Evolutionary conservation across 2,329 filamentous ascomycete species (phyloP).

Genomic region (Chaetomium sp.): DNA sequence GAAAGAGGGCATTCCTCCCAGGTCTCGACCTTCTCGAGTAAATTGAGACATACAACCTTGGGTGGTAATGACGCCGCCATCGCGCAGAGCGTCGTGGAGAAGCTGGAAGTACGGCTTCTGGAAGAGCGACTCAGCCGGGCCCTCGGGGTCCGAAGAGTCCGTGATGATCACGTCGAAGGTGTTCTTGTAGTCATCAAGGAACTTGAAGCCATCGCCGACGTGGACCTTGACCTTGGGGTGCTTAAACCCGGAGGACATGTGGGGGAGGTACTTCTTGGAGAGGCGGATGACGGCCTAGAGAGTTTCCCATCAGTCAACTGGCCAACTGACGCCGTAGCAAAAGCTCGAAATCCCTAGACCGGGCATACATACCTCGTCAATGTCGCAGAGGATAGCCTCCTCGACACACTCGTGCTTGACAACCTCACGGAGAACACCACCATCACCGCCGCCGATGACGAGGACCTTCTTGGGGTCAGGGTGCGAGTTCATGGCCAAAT

Average conservation of each 20-base stretch:
- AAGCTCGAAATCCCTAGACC: slow-evolving; percentile 14
- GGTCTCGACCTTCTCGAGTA: slow-evolving; percentile 37
- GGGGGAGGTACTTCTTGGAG: slow-evolving; percentile 94
- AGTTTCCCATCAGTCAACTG: neutral
- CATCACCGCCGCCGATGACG: slow-evolving; percentile 95
- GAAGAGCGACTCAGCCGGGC: slow-evolving; percentile 93
- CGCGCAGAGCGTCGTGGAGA: slow-evolving; percentile 78
- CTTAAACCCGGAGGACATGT: slow-evolving; percentile 87
- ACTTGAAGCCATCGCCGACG: slow-evolving; percentile 97
- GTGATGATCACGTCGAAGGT: slow-evolving; percentile 99
- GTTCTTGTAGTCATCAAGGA: slow-evolving; percentile 93
- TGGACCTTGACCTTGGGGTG: slow-evolving; percentile 91
- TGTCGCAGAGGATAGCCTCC: slow-evolving; percentile 95
- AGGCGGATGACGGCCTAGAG: slow-evolving; percentile 84
- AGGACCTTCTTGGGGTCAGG: slow-evolving; percentile 97
- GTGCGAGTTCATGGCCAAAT: slow-evolving; percentile 97
- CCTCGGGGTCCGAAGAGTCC: slow-evolving; percentile 95
- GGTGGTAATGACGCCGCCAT: slow-evolving; percentile 97
- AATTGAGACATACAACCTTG: slow-evolving; percentile 97
- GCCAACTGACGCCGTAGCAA: neutral
- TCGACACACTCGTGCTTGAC: slow-evolving; percentile 98
- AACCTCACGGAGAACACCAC: slow-evolving; percentile 93
- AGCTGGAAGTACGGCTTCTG: slow-evolving; percentile 99
- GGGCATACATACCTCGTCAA: slow-evolving; percentile 65
- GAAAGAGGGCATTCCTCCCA: slow-evolving; percentile 22